Evolutionary conservation across 495 filamentous ascomycete genomes (phyloP), one percentile per base, ranked within the genome.

Genomic region (Daldinia caldariorum): DNA sequence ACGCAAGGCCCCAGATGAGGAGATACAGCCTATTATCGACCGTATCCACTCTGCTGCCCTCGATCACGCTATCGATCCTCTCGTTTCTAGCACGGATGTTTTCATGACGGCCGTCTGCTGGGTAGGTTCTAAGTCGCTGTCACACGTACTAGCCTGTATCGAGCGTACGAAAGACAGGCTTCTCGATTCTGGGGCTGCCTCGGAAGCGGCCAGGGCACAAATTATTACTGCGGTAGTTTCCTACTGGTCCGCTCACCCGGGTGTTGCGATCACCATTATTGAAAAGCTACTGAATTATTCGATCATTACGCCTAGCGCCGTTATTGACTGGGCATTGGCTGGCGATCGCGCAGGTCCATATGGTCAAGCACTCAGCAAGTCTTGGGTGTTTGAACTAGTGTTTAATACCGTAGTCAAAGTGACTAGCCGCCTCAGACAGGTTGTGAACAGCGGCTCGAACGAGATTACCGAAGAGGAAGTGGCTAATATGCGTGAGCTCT

Each of bases 231-330:
- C 91, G 8, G 94, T 97, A 32, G 90, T 97, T 83, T 87, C 89
- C 13, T 98, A 97, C 82, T 99, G 95, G 95, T 85, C 85, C 41
- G 90, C 94, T 59, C 95, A 98, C 69, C 93, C 95, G 0, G 95
- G 95, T 35, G 89, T 97, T 45, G 96, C 94, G 34, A 90, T 97
- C 73, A 91, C 91, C 72, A 94, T 99, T 72, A 86, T 98, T 61
- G 95, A 99, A 83, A 98, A 97, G 81, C 85, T 99, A 4, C 89
- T 99, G 31, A 99, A 99, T 77, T 99, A 98, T 82, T 93, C 91
- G 38, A 96, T 99, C 66, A 85, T 99, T 7, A 91, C 88, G 9
- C 95, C 95, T 0, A 78, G 86, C 37, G 88, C 88, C 32, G 94
- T 99, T 45, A 84, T 97, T 63, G 87, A 94, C 74, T 99, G 96